Evolutionary conservation across 1,284 basidiomycete species (phyloP).

Genomic region (Ustilago hordei): DNA sequence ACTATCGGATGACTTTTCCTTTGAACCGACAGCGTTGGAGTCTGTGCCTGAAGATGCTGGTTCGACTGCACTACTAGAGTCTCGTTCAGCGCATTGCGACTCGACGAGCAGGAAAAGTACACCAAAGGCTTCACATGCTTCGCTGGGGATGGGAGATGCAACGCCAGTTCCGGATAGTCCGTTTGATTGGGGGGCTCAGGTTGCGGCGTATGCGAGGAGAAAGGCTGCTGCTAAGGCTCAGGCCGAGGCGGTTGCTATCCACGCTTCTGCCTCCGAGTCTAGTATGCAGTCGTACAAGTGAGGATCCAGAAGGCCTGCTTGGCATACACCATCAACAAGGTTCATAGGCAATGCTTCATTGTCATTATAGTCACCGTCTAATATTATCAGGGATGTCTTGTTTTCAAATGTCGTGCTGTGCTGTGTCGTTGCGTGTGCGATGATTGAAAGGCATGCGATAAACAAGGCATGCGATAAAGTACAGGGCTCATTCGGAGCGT

Average conservation of each 20-base stretch:
- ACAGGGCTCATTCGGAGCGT: background rate
- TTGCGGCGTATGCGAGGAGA: conserved; percentile 42
- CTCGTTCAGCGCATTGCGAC: conserved; percentile 16
- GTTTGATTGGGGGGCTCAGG: conserved; percentile 45
- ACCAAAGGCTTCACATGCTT: conserved; percentile 27
- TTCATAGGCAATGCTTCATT: background rate
- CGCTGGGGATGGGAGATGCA: conserved; percentile 8
- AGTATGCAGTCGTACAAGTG: conserved; percentile 10
- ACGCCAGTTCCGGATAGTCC: conserved; percentile 33
- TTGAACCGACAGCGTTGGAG: conserved; percentile 41
- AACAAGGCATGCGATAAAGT: conserved; percentile 5
- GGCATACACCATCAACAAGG: background rate
- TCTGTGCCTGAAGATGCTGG: conserved; percentile 33
- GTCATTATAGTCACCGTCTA: conserved; percentile 15
- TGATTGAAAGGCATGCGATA: background rate
- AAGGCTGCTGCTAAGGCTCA: conserved; percentile 37
- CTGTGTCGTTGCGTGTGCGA: background rate
- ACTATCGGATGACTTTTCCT: conserved; percentile 42
- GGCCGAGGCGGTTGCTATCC: conserved; percentile 24
- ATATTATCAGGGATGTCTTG: background rate
- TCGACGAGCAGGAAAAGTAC: conserved; percentile 33
- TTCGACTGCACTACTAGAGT: conserved; percentile 10
- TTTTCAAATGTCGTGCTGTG: background rate
- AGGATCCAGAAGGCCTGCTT: background rate
- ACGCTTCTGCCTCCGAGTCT: conserved; percentile 18